A percentile compares a stretch with the other conserved stretches of the same genome.
These are phyloP conservation scores for Verticillium dahliae DNA, from an alignment of 2,329 filamentous ascomycete genomes.

Conservation along the genomic window DNA sequence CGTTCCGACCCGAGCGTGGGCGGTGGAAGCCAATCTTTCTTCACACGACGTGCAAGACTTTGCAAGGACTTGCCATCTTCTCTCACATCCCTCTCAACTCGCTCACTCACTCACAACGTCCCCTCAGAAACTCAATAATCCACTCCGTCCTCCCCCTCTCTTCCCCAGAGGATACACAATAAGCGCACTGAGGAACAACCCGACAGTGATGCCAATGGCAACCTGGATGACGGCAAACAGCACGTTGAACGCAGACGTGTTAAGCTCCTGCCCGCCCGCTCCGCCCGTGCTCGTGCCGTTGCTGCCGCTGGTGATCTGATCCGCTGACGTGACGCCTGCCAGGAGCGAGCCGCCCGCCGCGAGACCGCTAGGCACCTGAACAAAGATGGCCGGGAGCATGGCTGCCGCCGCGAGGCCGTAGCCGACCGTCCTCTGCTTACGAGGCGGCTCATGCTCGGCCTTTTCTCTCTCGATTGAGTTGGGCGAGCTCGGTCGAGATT, in stretches of 20 bases:
- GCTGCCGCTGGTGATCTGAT: constrained; percentile 38
- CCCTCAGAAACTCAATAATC: constrained; percentile 45
- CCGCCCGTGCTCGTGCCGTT: constrained; percentile 25
- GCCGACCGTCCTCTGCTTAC: constrained; percentile 36
- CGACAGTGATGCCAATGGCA: constrained; percentile 56
- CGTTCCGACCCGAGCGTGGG: background rate
- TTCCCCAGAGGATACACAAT: constrained; percentile 52
- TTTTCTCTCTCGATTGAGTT: constrained; percentile 1
- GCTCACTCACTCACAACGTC: background rate
- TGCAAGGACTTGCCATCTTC: background rate
- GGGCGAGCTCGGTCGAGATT: constrained; percentile 8
- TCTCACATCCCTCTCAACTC: too few relatives aligned
- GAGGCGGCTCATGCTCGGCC: constrained; percentile 19
- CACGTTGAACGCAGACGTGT: constrained; percentile 45
- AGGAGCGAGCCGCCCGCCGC: constrained; percentile 53
- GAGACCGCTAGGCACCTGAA: constrained; percentile 58
- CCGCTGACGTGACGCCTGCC: constrained; percentile 49
- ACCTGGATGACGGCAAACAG: constrained; percentile 54
- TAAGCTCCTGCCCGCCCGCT: constrained; percentile 18
- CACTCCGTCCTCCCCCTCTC: constrained; percentile 50
- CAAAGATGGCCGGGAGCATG: constrained; percentile 81
- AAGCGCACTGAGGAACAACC: constrained; percentile 48
- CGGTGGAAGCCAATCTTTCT: background rate
- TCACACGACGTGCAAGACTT: background rate
- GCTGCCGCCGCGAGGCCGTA: constrained; percentile 79